Percentiles rank a stretch among this genome's conserved stretches.
phyloP scores from a whole-genome alignment of 441 rosid species.

The Syzygium syzygioides region DNA sequence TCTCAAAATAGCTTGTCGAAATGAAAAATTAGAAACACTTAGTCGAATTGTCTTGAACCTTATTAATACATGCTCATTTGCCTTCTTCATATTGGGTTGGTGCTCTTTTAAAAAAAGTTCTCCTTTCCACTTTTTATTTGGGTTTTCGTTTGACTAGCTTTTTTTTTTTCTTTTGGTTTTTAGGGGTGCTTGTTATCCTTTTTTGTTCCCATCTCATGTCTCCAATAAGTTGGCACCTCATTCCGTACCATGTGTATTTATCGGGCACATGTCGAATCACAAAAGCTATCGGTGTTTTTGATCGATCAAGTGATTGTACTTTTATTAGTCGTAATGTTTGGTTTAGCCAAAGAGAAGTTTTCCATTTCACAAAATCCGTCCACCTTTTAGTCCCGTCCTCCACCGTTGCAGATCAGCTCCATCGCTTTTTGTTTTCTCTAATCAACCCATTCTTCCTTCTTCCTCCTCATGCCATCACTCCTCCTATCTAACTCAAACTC shows the following conservation, averaged over 20 bases:
- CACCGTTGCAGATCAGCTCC: background rate
- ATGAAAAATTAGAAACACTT: background rate
- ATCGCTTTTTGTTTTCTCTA: background rate
- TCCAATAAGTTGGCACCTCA: background rate
- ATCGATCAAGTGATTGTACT: background rate
- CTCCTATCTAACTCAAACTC: background rate
- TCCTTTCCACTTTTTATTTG: background rate
- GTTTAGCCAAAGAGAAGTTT: background rate
- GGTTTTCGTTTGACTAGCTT: background rate
- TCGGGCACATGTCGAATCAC: background rate
- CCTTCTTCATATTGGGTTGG: background rate
- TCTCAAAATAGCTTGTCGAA: background rate
- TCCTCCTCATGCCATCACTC: too few relatives aligned
- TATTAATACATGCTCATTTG: background rate
- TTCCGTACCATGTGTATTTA: background rate
- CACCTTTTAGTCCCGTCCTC: background rate
- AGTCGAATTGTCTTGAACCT: background rate
- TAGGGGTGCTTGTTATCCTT: background rate
- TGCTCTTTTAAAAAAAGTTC: background rate
- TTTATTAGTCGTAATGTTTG: fast-evolving
- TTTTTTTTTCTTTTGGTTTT: background rate
- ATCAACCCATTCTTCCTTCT: too few relatives aligned
- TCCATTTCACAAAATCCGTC: background rate
- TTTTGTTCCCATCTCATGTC: fast-evolving
- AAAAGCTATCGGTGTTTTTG: background rate